Conservation (phyloP, 768 basidiomycete species). For the Rhodotorula paludigena region DNA sequence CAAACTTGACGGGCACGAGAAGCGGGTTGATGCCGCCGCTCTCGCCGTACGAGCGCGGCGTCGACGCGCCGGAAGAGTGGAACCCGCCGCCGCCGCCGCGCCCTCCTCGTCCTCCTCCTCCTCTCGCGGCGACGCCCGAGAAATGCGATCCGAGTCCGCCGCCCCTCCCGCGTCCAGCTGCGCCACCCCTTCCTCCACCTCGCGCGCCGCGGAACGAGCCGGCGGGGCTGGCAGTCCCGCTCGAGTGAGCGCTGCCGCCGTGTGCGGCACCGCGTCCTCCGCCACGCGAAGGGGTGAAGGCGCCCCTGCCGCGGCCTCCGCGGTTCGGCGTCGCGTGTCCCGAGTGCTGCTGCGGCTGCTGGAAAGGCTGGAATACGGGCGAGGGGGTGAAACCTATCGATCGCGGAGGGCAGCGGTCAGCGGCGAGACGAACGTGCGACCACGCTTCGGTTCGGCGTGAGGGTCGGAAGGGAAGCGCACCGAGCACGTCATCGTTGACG, state of each 20-base stretch:
- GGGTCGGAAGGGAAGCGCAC: background rate
- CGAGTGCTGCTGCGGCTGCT: background rate
- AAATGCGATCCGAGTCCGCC: background rate
- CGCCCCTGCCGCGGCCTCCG: background rate
- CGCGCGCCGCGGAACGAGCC: too few relatives aligned
- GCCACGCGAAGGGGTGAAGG: too few relatives aligned
- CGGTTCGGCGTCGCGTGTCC: constrained; percentile 17
- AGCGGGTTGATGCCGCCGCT: constrained; percentile 17
- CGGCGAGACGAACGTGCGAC: constrained; percentile 6
- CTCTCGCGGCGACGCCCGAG: background rate
- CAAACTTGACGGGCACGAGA: constrained; percentile 34
- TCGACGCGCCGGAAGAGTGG: background rate
- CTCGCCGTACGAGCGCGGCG: background rate
- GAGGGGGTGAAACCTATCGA: constrained; percentile 23
- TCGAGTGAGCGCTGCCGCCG: background rate
- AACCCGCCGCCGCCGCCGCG: constrained; percentile 5
- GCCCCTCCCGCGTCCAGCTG: background rate
- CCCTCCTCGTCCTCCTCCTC: constrained; percentile 1
- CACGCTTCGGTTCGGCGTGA: background rate
- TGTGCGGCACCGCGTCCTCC: constrained; percentile 2
- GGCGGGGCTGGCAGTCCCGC: background rate
- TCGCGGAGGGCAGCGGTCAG: background rate
- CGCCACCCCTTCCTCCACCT: too few relatives aligned
- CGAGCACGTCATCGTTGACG: constrained; percentile 5
- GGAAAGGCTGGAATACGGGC: constrained; percentile 1